Evolutionary conservation across 225 moss, liverwort and hornwort species (phyloP), one percentile per base, ranked within the genome.

Genomic region (Climacium dendroides): DNA sequence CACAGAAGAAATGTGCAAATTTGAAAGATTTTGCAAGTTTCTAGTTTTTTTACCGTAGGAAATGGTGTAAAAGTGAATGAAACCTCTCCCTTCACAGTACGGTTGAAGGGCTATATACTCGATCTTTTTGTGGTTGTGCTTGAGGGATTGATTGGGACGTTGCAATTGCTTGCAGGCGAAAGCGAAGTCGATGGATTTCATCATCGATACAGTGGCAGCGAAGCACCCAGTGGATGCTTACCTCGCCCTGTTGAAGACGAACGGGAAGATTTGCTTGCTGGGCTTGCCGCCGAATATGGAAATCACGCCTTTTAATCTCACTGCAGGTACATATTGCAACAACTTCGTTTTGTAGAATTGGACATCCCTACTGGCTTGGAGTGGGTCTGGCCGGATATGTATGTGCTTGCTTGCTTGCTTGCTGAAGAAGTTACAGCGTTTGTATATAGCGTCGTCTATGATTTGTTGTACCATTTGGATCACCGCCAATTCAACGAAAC

Each of bases 141-240:
- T 25, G 29, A 7, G 24, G 26, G 11, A 67, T 41, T 67, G n/a
- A 76, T 54, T 41, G 72, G 55, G 55, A 13, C 14, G 12, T 15
- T 65, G 10, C 7, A 18, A 82, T 67, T 53, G 12, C 5, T 50
- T 48, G 81, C 84, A 91, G 94, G 93, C 85, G 30, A 92, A 91
- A 61, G 85, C 89, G 17, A 90, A 92, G 43, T 87, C 91, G 7
- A 80, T 95, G 13, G 95, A 96, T 61, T 96, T 93, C 83, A 95
- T 96, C 71, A 92, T 96, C 13, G 95, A 96, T 13, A 95, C 96
- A 5, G 91, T 95, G 28, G 50, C 94, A 7, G 93, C 75, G 24
- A 65, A 78, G 19, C 95, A 96, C 76, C 39, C 91, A 62, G 79
- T 94, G 8, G 83, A 89, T 37, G 63, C 48, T 14, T 96, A 93